Evolutionary conservation across 768 basidiomycete genomes (phyloP).

Genomic region (Lentinula detonsa): DNA sequence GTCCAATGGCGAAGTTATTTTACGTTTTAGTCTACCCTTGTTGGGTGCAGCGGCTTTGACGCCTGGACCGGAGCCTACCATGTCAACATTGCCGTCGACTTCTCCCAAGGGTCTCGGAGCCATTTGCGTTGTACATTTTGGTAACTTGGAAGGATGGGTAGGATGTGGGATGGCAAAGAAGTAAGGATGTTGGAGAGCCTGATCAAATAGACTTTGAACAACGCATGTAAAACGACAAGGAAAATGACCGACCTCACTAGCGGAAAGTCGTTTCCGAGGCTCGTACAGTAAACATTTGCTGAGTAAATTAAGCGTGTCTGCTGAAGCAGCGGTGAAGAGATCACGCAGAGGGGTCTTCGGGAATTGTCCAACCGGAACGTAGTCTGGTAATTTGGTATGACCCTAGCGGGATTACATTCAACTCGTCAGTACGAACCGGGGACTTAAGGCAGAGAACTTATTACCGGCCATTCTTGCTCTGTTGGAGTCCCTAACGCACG

Average conservation of each 20-base stretch:
- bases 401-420: slow-evolving; percentile 42
- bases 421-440: neutral
- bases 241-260: slow-evolving; percentile 58
- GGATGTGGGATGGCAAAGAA: slow-evolving; percentile 85
- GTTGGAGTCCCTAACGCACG: slow-evolving; percentile 93
- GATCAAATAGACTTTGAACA: neutral
- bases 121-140: slow-evolving; percentile 54
- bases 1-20: slow-evolving; percentile 54
- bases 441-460: slow-evolving; percentile 13
- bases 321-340: slow-evolving; percentile 86
- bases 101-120: slow-evolving; percentile 63
- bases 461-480: slow-evolving; percentile 95
- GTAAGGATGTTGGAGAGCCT: slow-evolving; percentile 87
- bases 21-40: slow-evolving; percentile 54
- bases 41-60: slow-evolving; percentile 47
- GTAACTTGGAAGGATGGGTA: slow-evolving; percentile 82
- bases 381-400: slow-evolving; percentile 87
- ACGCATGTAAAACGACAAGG: neutral
- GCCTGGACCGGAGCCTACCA: slow-evolving; percentile 40
- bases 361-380: slow-evolving; percentile 80
- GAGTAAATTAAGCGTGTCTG: slow-evolving; percentile 80
- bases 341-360: slow-evolving; percentile 78
- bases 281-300: slow-evolving; percentile 79
- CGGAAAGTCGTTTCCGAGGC: slow-evolving; percentile 74
- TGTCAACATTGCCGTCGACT: slow-evolving; percentile 67